Base-by-base conservation (phyloP, 2,329 filamentous ascomycete genomes). In the Fusarium sarcochroum region DNA sequence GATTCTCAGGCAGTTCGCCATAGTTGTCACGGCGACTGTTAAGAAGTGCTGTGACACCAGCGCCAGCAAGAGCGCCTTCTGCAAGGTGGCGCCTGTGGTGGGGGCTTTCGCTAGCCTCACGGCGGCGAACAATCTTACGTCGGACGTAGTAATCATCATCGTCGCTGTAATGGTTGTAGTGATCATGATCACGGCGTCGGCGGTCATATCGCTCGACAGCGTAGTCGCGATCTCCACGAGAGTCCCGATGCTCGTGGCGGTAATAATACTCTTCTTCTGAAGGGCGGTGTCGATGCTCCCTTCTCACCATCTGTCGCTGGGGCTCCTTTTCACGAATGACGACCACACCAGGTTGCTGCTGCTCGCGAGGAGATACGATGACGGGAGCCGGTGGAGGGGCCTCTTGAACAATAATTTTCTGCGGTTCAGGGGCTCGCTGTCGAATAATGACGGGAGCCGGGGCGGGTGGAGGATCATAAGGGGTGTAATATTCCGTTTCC, bases 51-150 rank as follows among this genome's bases (percentile, higher is more conserved):
- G 86, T 85, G 9, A 89, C 77, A 48, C 88, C 89, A 18, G 89
- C 89, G 17, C 88, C 89, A 27, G 89, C 89, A 17, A 90, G 80
- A 11, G 88, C 89, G n/a, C 89, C 89, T 72, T 89, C 88, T 21
- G 88, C 88, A 7, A 91, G 76, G 69, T 89, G 86, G 41, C 86
- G 85, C 75, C 84, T 89, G 69, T 86, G 86, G 66, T 87, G 83
- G 49, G 81, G 78, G 67, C 84, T 85, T 14, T 79, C 79, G 64
- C 86, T 87, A 42, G 84, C 81, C 18, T 86, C 85, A 20, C 84
- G 83, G 18, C 81, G 83, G n/a, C 81, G 84, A 34, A 86, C 78
- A 41, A 86, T 75, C 47, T 79, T 80, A 69, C 79, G 80, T 66
- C 83, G 80, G 70, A 82, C 77, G 61, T 83, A 82, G 60, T 83